phyloP scores from a whole-genome alignment of 345 rosid genomes.

The Heritiera fomes region DNA sequence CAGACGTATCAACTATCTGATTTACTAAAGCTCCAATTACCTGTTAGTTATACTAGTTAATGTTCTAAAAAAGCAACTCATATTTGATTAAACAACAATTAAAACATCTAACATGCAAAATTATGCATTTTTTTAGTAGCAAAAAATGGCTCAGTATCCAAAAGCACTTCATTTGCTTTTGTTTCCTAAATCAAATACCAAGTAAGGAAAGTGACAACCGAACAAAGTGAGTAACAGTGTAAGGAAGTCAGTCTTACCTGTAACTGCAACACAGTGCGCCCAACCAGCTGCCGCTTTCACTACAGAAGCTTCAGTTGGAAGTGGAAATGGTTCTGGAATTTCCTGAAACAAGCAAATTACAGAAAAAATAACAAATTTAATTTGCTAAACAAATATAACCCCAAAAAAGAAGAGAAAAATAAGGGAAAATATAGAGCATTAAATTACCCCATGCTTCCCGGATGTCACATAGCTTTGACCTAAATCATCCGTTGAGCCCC shows the following conservation, averaged over 20 bases:
- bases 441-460: slow-evolving; percentile 91
- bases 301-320: slow-evolving; percentile 69
- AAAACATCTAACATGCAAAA: background rate
- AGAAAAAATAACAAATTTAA: slow-evolving; percentile 15
- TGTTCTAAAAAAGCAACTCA: background rate
- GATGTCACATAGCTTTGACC: slow-evolving; percentile 98
- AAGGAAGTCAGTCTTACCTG: slow-evolving; percentile 46
- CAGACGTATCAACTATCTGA: background rate
- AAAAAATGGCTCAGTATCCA: background rate
- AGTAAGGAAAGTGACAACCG: background rate
- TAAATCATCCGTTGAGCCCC: slow-evolving; percentile 98
- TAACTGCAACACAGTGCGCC: slow-evolving; percentile 95
- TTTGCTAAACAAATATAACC: background rate
- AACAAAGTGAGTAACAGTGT: background rate
- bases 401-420: too few species aligned
- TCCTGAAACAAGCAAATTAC: slow-evolving; percentile 48
- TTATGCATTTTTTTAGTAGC: background rate
- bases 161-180: background rate
- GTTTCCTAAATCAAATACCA: background rate
- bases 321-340: slow-evolving; percentile 93
- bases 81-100: background rate
- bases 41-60: background rate
- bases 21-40: background rate
- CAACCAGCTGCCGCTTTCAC: slow-evolving; percentile 87
- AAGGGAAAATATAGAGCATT: background rate